phyloP scores from a whole-genome alignment of 768 basidiomycete species.

The Gloeostereum incarnatum region DNA sequence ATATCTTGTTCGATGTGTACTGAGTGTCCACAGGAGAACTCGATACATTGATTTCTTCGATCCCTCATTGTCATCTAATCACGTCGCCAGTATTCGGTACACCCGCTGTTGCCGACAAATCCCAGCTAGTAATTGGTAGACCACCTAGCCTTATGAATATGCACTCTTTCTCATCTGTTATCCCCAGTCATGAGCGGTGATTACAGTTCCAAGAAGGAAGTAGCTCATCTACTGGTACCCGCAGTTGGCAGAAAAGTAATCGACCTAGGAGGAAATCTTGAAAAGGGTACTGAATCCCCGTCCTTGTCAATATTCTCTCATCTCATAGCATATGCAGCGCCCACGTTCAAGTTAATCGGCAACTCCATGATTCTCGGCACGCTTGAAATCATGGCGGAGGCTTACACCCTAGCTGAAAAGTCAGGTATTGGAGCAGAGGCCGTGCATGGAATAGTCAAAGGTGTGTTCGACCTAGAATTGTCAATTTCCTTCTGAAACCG shows the following conservation, averaged over 20 bases:
- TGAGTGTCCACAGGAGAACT: constrained; percentile 43
- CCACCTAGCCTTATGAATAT: neutral
- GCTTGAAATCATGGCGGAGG: constrained; percentile 73
- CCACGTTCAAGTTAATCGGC: constrained; percentile 70
- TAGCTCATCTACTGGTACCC: constrained; percentile 71
- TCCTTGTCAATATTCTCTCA: constrained; percentile 1
- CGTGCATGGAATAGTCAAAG: constrained; percentile 49
- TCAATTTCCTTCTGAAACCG: constrained; percentile 10
- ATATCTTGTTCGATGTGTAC: constrained; percentile 1
- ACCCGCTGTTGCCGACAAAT: constrained; percentile 55
- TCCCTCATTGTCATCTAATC: constrained; percentile 55
- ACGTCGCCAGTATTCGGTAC: constrained; percentile 74
- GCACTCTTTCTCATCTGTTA: neutral
- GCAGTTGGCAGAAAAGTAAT: constrained; percentile 67
- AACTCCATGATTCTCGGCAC: constrained; percentile 73
- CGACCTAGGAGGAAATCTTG: constrained; percentile 80
- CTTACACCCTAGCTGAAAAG: constrained; percentile 80
- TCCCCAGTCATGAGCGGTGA: constrained; percentile 63
- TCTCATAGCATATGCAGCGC: constrained; percentile 27
- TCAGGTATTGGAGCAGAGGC: constrained; percentile 64
- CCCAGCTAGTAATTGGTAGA: constrained; percentile 47
- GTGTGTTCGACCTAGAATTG: constrained; percentile 19
- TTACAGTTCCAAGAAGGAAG: constrained; percentile 71
- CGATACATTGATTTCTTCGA: constrained; percentile 52
- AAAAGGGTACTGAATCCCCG: constrained; percentile 50